phyloP scores from a whole-genome alignment of 164 flowering plant genomes.

The Euptelea pleiosperma region DNA sequence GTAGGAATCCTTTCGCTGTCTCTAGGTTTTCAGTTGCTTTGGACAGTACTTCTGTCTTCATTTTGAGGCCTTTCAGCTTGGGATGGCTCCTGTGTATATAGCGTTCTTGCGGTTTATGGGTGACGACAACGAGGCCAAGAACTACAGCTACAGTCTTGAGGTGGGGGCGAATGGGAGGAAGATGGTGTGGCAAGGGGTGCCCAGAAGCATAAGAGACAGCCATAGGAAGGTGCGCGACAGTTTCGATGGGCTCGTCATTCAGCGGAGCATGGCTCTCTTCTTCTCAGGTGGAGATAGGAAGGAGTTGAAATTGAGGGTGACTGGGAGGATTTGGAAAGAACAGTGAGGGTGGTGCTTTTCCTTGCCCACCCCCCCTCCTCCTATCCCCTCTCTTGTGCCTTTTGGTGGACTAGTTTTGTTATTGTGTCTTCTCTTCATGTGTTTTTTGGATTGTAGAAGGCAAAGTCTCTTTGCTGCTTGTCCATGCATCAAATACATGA shows the following conservation, averaged over 20 bases:
- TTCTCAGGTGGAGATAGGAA: no score
- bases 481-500: constrained; percentile 36
- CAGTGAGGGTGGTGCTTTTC: constrained; percentile 25
- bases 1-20: constrained; percentile 12
- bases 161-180: constrained; percentile 53
- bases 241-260: constrained; percentile 49
- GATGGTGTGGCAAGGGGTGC: constrained; percentile 48
- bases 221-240: constrained; percentile 54
- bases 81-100: no score
- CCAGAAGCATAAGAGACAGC: constrained; percentile 50
- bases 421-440: constrained; percentile 28
- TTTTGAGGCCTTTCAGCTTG: no score
- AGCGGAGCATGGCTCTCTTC: constrained; percentile 48
- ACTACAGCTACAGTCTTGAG: constrained; percentile 47
- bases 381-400: no score
- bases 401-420: neutral
- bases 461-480: constrained; percentile 52
- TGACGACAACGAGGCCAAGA: constrained; percentile 46
- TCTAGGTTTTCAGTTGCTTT: no score
- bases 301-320: constrained; percentile 46
- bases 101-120: constrained; percentile 60
- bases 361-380: no score
- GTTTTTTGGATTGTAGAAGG: constrained; percentile 27
- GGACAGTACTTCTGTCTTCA: no score
- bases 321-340: constrained; percentile 55